phyloP scores from a whole-genome alignment of 2,329 filamentous ascomycete species.

The Cladosporium austrohemisphaericum region DNA sequence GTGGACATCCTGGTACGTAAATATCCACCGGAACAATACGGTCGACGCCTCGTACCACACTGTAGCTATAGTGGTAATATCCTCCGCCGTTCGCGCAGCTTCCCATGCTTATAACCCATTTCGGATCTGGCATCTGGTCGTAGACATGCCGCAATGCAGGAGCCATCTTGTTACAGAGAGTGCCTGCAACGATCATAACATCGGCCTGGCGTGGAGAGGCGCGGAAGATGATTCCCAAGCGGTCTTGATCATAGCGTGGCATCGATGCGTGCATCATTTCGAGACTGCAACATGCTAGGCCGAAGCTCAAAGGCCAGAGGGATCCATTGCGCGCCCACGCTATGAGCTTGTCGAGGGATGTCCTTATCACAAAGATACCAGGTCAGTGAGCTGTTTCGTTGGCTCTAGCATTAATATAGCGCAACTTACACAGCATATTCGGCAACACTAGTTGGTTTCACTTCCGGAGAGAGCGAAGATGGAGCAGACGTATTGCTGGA shows the following conservation, averaged over 20 bases:
- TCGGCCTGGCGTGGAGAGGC: constrained; percentile 84
- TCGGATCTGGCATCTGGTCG: constrained; percentile 88
- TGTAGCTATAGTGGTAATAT: constrained; percentile 81
- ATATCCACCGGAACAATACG: constrained; percentile 75
- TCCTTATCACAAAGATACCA: constrained; percentile 45
- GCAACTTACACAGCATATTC: neutral
- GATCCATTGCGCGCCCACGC: constrained; percentile 85
- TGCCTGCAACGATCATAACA: constrained; percentile 90
- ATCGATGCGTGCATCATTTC: constrained; percentile 93
- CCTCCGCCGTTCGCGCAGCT: constrained; percentile 78
- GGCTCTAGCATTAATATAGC: neutral
- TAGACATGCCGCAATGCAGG: constrained; percentile 83
- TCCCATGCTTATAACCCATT: constrained; percentile 83
- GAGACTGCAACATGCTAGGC: constrained; percentile 81
- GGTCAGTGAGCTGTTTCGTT: neutral
- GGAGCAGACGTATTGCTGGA: neutral
- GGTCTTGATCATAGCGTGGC: constrained; percentile 84
- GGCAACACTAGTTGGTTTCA: constrained; percentile 1
- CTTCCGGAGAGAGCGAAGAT: neutral
- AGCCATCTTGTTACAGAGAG: constrained; percentile 94
- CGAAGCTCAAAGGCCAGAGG: constrained; percentile 85
- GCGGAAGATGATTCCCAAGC: constrained; percentile 85
- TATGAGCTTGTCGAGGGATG: constrained; percentile 71
- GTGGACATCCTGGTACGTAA: constrained; percentile 70
- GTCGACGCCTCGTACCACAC: constrained; percentile 70